A percentile compares a stretch with the other conserved stretches of the same genome.
These are phyloP conservation scores for Nicotiana benthamiana DNA, from an alignment of 257 asterid genomes.

Conservation along the genomic window DNA sequence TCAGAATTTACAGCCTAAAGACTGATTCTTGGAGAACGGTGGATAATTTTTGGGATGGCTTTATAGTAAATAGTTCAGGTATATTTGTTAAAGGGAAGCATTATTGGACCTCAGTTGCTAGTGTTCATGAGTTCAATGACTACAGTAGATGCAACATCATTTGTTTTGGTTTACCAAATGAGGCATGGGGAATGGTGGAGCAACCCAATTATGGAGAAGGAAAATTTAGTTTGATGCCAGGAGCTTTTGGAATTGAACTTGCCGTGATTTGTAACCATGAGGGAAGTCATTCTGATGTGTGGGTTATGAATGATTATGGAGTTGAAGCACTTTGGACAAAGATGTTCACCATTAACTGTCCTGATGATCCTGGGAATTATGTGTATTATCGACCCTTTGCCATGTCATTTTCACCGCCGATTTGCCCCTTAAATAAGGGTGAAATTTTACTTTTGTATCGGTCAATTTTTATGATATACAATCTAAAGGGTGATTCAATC, in stretches of 20 bases:
- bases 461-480: no score
- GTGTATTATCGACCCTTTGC: no score
- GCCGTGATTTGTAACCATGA: background rate
- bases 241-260: background rate
- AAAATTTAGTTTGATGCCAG: no score
- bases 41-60: no score
- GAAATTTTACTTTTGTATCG: no score
- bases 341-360: background rate
- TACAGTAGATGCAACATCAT: background rate
- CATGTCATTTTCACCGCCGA: no score
- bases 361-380: background rate
- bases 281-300: background rate
- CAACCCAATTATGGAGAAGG: background rate
- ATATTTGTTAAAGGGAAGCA: background rate
- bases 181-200: background rate
- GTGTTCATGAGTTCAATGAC: background rate
- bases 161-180: background rate
- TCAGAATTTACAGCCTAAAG: background rate
- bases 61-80: no score
- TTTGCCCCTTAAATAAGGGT: no score
- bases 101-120: background rate
- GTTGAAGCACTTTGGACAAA: background rate
- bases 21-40: background rate
- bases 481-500: no score
- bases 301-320: background rate